A percentile compares a stretch with the other conserved stretches of the same genome.
Conservation (phyloP, 768 basidiomycete species). For the Holtermannia corniformis region DNA sequence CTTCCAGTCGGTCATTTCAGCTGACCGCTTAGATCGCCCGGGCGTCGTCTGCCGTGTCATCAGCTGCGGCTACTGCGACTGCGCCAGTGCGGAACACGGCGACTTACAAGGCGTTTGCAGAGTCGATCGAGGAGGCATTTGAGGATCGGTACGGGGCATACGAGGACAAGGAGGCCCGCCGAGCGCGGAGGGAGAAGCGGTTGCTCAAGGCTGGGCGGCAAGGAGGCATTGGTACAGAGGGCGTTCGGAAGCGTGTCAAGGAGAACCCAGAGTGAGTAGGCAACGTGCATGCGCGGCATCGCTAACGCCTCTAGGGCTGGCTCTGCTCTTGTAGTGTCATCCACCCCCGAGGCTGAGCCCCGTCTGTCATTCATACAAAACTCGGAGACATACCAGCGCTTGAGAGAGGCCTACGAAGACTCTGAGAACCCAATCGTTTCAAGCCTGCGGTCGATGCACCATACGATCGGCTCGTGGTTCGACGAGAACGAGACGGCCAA, state of each 20-base stretch:
- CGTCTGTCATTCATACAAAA: constrained; percentile 22
- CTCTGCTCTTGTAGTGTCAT: constrained; percentile 61
- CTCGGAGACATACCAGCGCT: constrained; percentile 31
- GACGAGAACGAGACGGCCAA: constrained; percentile 99
- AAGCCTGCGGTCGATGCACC: constrained; percentile 69
- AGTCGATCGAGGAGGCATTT: constrained; percentile 80
- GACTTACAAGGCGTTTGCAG: constrained; percentile 83
- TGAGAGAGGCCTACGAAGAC: constrained; percentile 61
- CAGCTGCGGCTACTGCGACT: constrained; percentile 75
- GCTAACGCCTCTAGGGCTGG: constrained; percentile 56
- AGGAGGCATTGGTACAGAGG: constrained; percentile 49
- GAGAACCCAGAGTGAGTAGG: constrained; percentile 70
- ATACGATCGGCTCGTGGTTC: constrained; percentile 69
- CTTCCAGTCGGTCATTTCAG: not conserved
- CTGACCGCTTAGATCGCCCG: constrained; percentile 59
- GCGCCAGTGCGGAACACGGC: constrained; percentile 95
- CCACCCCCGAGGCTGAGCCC: constrained; percentile 19
- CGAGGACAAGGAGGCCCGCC: constrained; percentile 83
- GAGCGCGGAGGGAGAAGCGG: constrained; percentile 66
- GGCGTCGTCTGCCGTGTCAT: constrained; percentile 76
- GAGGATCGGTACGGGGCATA: constrained; percentile 95
- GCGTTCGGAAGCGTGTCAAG: constrained; percentile 46
- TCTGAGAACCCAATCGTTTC: constrained; percentile 85
- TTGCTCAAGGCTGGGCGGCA: constrained; percentile 74
- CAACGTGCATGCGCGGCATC: not conserved